These are phyloP conservation scores for Candida ortonii DNA, from an alignment of 805 yeast species.

Conservation along the genomic window DNA sequence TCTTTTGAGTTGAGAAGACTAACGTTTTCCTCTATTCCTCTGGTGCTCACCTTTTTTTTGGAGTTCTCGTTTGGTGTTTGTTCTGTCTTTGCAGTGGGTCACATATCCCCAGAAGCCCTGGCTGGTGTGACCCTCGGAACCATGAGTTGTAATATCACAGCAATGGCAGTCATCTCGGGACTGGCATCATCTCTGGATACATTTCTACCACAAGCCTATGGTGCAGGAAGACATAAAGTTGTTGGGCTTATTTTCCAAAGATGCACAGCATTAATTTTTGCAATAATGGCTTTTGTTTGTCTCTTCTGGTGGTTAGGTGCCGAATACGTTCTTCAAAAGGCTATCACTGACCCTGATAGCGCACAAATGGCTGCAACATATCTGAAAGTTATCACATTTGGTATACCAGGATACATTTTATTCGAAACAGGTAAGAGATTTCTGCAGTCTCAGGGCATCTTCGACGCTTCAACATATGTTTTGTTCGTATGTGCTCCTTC, in stretches of 20 bases:
- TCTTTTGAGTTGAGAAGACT: conserved; percentile 40
- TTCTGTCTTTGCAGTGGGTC: conserved; percentile 74
- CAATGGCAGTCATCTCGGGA: conserved; percentile 73
- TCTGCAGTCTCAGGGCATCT: conserved; percentile 73
- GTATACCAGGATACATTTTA: conserved; percentile 67
- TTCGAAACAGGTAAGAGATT: conserved; percentile 72
- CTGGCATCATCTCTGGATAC: conserved; percentile 78
- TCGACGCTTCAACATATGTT: conserved; percentile 76
- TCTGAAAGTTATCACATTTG: conserved; percentile 52
- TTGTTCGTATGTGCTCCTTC: conserved; percentile 70
- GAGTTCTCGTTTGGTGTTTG: conserved; percentile 76
- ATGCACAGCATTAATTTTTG: conserved; percentile 55
- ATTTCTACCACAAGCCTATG: conserved; percentile 74
- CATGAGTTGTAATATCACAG: conserved; percentile 77
- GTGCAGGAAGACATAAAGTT: conserved; percentile 57
- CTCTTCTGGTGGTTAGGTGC: conserved; percentile 61
- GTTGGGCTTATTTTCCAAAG: conserved; percentile 71
- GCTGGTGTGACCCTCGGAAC: conserved; percentile 75
- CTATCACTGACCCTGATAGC: conserved; percentile 44
- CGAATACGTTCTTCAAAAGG: conserved; percentile 40
- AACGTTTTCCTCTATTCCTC: conserved; percentile 47
- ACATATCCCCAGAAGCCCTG: conserved; percentile 64
- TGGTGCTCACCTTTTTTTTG: conserved; percentile 62
- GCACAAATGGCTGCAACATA: conserved; percentile 57
- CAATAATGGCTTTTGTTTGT: conserved; percentile 54